Percentiles rank a stretch among this genome's conserved stretches.
These are phyloP conservation scores for Lyophyllum semitale DNA, from an alignment of 768 basidiomycete species.

Conservation along the genomic window DNA sequence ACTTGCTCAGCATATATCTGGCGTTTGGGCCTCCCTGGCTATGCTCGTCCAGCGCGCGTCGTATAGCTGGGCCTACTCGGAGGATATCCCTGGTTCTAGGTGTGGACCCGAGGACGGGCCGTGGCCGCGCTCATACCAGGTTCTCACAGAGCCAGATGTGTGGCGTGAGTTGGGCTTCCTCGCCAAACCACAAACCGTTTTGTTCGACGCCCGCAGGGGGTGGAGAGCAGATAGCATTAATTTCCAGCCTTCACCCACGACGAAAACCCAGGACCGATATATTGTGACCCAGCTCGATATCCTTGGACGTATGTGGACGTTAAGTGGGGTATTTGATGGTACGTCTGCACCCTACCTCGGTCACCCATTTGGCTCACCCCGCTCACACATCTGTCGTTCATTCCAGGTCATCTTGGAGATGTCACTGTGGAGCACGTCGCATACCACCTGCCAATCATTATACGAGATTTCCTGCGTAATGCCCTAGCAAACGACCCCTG, in stretches of 20 bases:
- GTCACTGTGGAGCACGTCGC: conserved; percentile 71
- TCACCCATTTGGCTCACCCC: neutral
- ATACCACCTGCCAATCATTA: conserved; percentile 67
- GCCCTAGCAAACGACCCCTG: conserved; percentile 40
- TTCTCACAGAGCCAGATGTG: conserved; percentile 50
- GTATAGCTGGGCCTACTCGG: conserved; percentile 49
- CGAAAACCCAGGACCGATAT: conserved; percentile 65
- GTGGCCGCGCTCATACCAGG: conserved; percentile 62
- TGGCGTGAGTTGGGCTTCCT: conserved; percentile 53
- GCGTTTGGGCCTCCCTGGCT: conserved; percentile 25
- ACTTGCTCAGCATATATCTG: conserved; percentile 14
- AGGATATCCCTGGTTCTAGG: conserved; percentile 64
- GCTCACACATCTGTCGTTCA: conserved; percentile 7
- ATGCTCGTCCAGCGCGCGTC: conserved; percentile 42
- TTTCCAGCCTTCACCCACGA: conserved; percentile 61
- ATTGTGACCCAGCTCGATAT: conserved; percentile 59
- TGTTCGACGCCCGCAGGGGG: conserved; percentile 33
- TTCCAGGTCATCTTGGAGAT: conserved; percentile 66
- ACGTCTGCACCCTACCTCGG: conserved; percentile 22
- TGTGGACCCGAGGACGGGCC: conserved; percentile 66
- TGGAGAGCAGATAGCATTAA: conserved; percentile 61
- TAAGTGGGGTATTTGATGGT: conserved; percentile 76
- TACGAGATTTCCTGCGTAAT: conserved; percentile 56
- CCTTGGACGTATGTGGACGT: conserved; percentile 57
- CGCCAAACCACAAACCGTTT: conserved; percentile 51